A percentile compares a stretch with the other conserved stretches of the same genome.
Conservation (phyloP, 2,329 filamentous ascomycete species). For the Capronia coronata region DNA sequence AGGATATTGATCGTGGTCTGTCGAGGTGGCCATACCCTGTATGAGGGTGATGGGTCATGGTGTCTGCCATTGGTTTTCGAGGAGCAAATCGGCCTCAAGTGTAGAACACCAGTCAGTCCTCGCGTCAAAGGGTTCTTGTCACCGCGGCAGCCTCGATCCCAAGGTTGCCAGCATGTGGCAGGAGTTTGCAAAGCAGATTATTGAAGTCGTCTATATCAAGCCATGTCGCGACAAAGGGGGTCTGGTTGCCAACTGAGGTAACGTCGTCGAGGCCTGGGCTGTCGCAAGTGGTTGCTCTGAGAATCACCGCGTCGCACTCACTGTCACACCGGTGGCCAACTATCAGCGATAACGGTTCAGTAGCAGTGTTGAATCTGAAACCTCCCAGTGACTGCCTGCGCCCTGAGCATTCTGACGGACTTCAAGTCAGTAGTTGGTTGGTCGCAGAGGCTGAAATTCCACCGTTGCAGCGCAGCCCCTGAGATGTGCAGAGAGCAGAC, state of each 20-base stretch:
- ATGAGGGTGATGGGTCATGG: constrained; percentile 18
- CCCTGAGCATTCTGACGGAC: not conserved
- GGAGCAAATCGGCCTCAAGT: not conserved
- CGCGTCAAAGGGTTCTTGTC: too few relatives aligned
- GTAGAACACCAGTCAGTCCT: too few relatives aligned
- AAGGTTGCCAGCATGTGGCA: not conserved
- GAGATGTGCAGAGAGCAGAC: not conserved
- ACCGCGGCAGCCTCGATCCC: not conserved
- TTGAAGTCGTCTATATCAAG: not conserved
- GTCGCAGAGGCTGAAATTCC: not conserved
- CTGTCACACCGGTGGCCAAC: too few relatives aligned
- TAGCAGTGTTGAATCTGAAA: too few relatives aligned
- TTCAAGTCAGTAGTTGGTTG: too few relatives aligned
- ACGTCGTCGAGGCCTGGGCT: not conserved
- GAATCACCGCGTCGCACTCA: not conserved
- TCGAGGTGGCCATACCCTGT: constrained; percentile 11
- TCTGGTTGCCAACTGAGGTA: too few relatives aligned
- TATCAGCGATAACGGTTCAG: too few relatives aligned
- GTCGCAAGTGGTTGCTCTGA: not conserved
- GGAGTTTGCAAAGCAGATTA: not conserved
- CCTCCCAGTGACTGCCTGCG: not conserved
- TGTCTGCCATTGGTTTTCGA: constrained; percentile 13
- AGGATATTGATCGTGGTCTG: constrained; percentile 35
- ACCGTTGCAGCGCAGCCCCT: not conserved
- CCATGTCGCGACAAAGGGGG: not conserved